phyloP scores from a whole-genome alignment of 108 stramenopile species.

The Skeletonema menzelii region DNA sequence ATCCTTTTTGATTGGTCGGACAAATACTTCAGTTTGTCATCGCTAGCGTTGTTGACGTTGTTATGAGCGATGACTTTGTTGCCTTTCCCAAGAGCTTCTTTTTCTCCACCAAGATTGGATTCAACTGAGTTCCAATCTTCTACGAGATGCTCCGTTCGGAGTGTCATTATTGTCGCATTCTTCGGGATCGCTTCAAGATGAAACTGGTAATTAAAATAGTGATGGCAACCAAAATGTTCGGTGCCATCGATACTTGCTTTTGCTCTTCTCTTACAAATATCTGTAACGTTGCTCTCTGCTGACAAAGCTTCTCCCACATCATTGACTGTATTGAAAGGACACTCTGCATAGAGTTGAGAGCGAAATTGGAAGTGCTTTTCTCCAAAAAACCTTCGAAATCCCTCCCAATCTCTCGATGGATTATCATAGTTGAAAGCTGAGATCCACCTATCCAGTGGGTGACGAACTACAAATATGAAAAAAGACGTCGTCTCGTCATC shows the following conservation, averaged over 20 bases:
- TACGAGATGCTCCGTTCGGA: conserved; percentile 24
- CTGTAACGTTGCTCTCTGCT: conserved; percentile 3
- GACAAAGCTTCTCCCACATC: conserved; percentile 13
- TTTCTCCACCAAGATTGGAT: neutral
- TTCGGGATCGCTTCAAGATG: conserved; percentile 32
- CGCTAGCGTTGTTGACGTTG: neutral
- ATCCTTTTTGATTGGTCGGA: conserved; percentile 31
- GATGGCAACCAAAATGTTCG: conserved; percentile 28
- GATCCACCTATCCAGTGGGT: conserved; percentile 30
- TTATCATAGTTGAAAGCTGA: conserved; percentile 48
- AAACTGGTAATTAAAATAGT: conserved; percentile 36
- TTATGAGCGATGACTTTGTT: neutral
- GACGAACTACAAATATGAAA: conserved; percentile 34
- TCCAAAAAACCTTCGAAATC: conserved; percentile 1
- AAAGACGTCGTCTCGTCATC: conserved; percentile 18
- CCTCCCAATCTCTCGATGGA: conserved; percentile 25
- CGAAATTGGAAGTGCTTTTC: conserved; percentile 23
- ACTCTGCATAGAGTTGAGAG: conserved; percentile 11
- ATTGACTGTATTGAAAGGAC: conserved; percentile 15
- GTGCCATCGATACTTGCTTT: conserved; percentile 16
- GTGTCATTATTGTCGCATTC: conserved; percentile 20
- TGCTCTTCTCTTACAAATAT: conserved; percentile 16
- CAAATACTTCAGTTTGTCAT: conserved; percentile 9
- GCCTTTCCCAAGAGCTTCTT: neutral
- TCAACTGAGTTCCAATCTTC: conserved; percentile 23